These are phyloP conservation scores for Eucalyptus sp. DNA, from an alignment of 345 rosid genomes.

Conservation along the genomic window DNA sequence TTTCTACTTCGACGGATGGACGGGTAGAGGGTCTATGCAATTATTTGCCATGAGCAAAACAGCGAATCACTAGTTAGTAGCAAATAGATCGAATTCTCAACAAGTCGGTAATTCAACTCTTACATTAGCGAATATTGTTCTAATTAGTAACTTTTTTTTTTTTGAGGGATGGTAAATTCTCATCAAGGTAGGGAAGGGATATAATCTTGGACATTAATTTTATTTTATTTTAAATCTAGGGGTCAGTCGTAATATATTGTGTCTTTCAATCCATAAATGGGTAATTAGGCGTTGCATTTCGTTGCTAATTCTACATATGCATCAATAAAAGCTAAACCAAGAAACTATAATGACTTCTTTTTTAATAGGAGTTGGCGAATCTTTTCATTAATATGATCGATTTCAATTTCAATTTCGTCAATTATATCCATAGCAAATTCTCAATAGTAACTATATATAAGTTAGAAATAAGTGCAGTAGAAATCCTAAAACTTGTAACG, in stretches of 20 bases:
- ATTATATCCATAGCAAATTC: background rate
- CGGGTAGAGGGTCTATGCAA: background rate
- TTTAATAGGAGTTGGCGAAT: background rate
- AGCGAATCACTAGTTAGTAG: accelerated
- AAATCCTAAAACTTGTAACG: too few species aligned
- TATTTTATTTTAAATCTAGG: background rate
- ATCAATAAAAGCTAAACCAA: background rate
- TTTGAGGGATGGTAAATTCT: background rate
- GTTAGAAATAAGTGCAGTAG: too few species aligned
- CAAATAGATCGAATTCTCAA: background rate
- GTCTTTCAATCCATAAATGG: background rate
- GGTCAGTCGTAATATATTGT: background rate
- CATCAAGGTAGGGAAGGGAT: background rate
- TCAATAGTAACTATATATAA: background rate
- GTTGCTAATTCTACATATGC: background rate
- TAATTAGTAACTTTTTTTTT: background rate
- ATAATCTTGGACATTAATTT: background rate
- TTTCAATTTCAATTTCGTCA: too few species aligned
- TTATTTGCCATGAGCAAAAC: background rate
- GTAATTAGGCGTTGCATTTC: background rate
- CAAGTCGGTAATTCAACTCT: background rate
- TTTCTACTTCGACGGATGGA: background rate
- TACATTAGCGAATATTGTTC: background rate
- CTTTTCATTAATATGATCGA: background rate
- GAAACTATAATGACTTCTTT: background rate